These are phyloP conservation scores for Saccharomycopsis fodiens DNA, from an alignment of 805 yeast genomes.

Conservation along the genomic window DNA sequence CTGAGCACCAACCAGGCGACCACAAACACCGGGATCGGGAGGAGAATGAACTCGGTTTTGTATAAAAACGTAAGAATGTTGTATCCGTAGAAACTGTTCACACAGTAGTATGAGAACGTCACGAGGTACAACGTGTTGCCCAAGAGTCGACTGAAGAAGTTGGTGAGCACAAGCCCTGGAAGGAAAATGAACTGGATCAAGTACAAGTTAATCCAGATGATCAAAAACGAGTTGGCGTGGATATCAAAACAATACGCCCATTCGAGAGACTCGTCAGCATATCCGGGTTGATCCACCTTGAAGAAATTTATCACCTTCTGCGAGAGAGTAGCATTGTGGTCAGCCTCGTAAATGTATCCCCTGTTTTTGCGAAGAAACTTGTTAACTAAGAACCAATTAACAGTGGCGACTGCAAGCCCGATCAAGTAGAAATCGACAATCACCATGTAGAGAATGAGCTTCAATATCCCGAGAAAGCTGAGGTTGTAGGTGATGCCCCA, in stretches of 20 bases:
- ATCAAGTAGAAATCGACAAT: conserved; percentile 68
- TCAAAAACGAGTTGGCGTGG: conserved; percentile 83
- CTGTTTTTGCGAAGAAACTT: conserved; percentile 45
- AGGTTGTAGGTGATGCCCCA: conserved; percentile 87
- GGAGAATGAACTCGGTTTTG: conserved; percentile 51
- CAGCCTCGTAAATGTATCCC: conserved; percentile 23
- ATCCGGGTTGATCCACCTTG: conserved; percentile 26
- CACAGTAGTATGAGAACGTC: conserved; percentile 67
- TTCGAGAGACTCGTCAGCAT: conserved; percentile 47
- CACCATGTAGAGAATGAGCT: conserved; percentile 75
- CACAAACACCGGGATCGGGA: conserved; percentile 57
- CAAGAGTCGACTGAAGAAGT: conserved; percentile 58
- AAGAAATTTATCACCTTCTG: neutral
- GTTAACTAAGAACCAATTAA: conserved; percentile 67
- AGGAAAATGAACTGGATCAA: conserved; percentile 65
- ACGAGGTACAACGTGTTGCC: conserved; percentile 76
- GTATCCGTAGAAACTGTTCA: conserved; percentile 85
- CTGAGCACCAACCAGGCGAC: conserved; percentile 52
- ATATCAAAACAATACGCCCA: conserved; percentile 95
- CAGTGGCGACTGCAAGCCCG: conserved; percentile 63
- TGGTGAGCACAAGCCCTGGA: conserved; percentile 60
- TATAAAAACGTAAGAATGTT: conserved; percentile 62
- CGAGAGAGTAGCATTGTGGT: conserved; percentile 21
- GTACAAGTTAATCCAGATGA: conserved; percentile 71
- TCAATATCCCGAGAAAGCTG: conserved; percentile 48